Base-by-base conservation (phyloP, 139 green algal species). In the Volvox africanus region DNA sequence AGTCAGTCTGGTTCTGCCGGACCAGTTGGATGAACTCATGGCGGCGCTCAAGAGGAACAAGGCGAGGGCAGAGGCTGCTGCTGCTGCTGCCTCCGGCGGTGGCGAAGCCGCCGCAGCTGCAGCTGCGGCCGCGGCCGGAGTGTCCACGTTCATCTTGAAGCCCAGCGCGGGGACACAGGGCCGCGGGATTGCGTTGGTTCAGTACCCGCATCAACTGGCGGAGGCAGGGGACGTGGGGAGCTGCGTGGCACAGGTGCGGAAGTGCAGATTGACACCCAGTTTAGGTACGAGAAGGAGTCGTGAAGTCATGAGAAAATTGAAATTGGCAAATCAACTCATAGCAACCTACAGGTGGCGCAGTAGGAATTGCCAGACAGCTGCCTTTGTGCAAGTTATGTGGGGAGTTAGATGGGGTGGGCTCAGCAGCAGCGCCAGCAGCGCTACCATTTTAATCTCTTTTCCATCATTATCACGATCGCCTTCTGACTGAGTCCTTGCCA, bases 111-210 rank as follows among this genome's bases (percentile, higher is more conserved):
- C 19, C 21, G 55, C 61, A 0, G 65, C 33, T 19, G 55, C 18
- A 22, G 86, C 67, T 12, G 30, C n/a, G 0, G 79, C 65, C 24
- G n/a, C 19, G 0, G 68, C 35, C 19, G 55, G 44, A n/a, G 36
- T 88, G 30, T 33, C 62, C 9, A 96, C 94, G 0, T 96, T 76
- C 90, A 96, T 96, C 85, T 33, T 96, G n/a, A 96, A 96, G 89
- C 94, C 94, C 6, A 93, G 82, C 30, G 89, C 79, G 0, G 94
- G 92, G 32, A 86, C 86, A 18, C 88, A 89, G 95, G 95, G 95
- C 20, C 93, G 92, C 17, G 95, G 95, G 68, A 97, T 97, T 78
- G 61, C 35, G 33, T 92, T 97, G 55, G 92, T 94, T 67, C 95
- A 97, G 84, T 94, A 67, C n/a, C 62, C 87, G 21, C 24, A 62